Evolutionary conservation across 2,329 filamentous ascomycete species (phyloP), one percentile per base, ranked within the genome.

Genomic region (Trichoderma oligosporum): DNA sequence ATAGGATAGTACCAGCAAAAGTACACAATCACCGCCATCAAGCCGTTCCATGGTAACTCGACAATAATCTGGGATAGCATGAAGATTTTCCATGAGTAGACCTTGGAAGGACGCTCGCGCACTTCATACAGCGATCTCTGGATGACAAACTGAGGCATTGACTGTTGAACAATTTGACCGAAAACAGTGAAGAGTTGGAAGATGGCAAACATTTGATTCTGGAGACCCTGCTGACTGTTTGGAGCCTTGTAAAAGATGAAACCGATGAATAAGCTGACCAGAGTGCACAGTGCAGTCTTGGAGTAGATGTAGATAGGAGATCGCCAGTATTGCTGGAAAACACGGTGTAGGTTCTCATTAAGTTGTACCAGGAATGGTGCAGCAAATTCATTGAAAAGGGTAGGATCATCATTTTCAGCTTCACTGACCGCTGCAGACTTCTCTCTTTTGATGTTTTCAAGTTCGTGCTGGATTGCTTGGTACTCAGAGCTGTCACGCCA

Each of bases 301-400:
- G 88, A 86, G 76, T 93, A 95, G 71, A 96, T 92, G 76, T 96
- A 96, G 4, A 85, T 82, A 0, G 91, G 91, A 0, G 86, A 92
- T 60, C 91, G 88, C 91, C 91, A 96, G 80, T 94, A 95, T 71
- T 96, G 91, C 68, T 92, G 83, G 77, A 94, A 94, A 24, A 94
- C 87, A 66, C 91, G 89, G 62, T 81, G 70, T 16, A 83, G 80
- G 57, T 90, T 88, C 67, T 86, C 79, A 56, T 73, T 75, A 39
- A 93, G 75, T 71, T 96, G 91, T 7, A 76, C 67, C 38, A 63
- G 66, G 68, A 95, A 90, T 0, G 88, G 83, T 4, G 89, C 88
- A 3, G 91, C 91, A 60, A 96, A 96, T 70, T 96, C 89, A 60
- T 83, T 81, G 72, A 85, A 89, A 62, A 71, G 72, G 54, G 70